Percentiles rank a stretch among this genome's conserved stretches.
These are phyloP conservation scores for Alternaria arborescens DNA, from an alignment of 2,329 filamentous ascomycete species.

Conservation along the genomic window DNA sequence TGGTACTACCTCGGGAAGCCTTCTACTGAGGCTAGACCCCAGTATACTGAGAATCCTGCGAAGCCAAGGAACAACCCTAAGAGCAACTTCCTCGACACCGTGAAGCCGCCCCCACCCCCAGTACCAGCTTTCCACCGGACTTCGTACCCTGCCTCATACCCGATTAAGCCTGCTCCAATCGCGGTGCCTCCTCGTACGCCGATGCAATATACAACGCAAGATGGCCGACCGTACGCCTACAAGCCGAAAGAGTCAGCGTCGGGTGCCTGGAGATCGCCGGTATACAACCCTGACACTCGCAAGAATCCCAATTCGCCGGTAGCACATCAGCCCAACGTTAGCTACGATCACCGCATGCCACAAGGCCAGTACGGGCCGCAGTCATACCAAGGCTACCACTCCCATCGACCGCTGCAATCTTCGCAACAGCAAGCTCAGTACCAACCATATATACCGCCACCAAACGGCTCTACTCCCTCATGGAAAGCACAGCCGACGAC, in stretches of 20 bases:
- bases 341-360: slow-evolving; percentile 43
- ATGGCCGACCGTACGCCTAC: slow-evolving; percentile 42
- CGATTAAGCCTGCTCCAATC: slow-evolving; percentile 55
- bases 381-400: slow-evolving; percentile 29
- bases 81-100: slow-evolving; percentile 76
- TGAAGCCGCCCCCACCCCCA: slow-evolving; percentile 55
- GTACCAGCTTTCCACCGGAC: slow-evolving; percentile 41
- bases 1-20: slow-evolving; percentile 89
- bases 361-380: slow-evolving; percentile 35
- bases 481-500: slow-evolving; percentile 38
- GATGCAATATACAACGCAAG: slow-evolving; percentile 38
- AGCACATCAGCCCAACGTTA: slow-evolving; percentile 50
- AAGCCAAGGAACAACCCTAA: slow-evolving; percentile 70
- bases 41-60: slow-evolving; percentile 83
- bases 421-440: slow-evolving; percentile 25
- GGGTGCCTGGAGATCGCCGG: slow-evolving; percentile 39
- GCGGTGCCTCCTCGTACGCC: slow-evolving; percentile 45
- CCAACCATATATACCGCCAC: slow-evolving; percentile 41
- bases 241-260: slow-evolving; percentile 43
- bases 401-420: slow-evolving; percentile 29
- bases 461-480: slow-evolving; percentile 30
- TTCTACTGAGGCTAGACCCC: slow-evolving; percentile 89
- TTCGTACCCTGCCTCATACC: slow-evolving; percentile 52
- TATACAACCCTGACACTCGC: slow-evolving; percentile 44
- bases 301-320: slow-evolving; percentile 51